Base-by-base conservation (phyloP, 129 eudicot species). In the Heracleum sosnowskyi region DNA sequence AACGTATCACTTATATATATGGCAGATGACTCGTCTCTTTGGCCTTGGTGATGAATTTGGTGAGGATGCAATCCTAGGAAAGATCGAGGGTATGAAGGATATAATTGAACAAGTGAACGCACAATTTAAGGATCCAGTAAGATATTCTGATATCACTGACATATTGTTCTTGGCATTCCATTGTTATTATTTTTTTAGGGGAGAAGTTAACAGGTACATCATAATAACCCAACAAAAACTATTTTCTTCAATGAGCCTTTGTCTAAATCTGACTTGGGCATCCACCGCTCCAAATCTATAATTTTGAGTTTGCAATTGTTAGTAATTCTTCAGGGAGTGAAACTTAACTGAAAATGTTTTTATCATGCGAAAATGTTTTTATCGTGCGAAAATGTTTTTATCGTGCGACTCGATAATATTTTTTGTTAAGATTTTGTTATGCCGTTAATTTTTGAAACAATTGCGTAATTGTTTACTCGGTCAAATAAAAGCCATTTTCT, bases 71-170 rank as follows among this genome's bases (percentile, higher is more conserved):
- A 92, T 90, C 79, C 84, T 96, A 20, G 99, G 97, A 77, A 87
- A 81, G 89, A 88, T 96, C n/a, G 99, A 96, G 87, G 92, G 97
- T 84, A 90, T 96, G 99, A 96, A 89, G 82, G 93, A 86, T 74
- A 85, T 96, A 68, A 92, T 96, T 83, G 91, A 92, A 80, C 89
- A 96, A 96, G 99, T 96, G 72, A 96, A 96, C 81, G 82, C 81
- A 69, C 99, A 96, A 79, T 96, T 96, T 82, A 96, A 90, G 89
- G 96, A 96, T 85, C 99, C 99, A 60, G 99, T 96, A 92, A 83
- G 89, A 73, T 71, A 60, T 60, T 79, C 63, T 39, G 24, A 42
- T 45, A 44, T 39, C 36, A 72, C 41, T 41, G 20, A 31, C 1
- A 66, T 63, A 64, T 31, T 15, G 39, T 66, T 31, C 70, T 64